These are phyloP conservation scores for Chalciporus chontae DNA, from an alignment of 768 basidiomycete species.

Conservation along the genomic window DNA sequence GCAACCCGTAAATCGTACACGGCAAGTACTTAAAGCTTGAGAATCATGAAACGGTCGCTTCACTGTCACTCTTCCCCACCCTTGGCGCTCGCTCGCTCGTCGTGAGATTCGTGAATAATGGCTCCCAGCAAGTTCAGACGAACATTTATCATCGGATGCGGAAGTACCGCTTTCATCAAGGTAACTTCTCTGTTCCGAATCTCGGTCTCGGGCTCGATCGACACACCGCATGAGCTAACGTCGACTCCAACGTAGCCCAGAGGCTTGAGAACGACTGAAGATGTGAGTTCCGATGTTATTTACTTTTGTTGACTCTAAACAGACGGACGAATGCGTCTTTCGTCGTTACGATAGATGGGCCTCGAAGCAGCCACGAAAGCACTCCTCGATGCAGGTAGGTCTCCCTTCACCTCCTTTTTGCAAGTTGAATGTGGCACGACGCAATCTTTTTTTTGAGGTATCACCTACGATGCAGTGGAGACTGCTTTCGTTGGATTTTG, in stretches of 20 bases:
- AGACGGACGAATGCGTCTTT: background rate
- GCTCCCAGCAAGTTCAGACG: slow-evolving; percentile 7
- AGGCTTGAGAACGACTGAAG: slow-evolving; percentile 63
- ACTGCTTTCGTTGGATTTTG: slow-evolving; percentile 75
- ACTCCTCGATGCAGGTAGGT: slow-evolving; percentile 72
- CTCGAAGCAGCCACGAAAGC: slow-evolving; percentile 86
- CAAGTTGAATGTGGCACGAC: background rate
- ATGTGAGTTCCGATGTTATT: slow-evolving; percentile 40
- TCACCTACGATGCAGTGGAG: slow-evolving; percentile 75
- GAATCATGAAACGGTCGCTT: background rate
- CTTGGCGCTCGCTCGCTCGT: no score
- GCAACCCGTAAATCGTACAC: background rate
- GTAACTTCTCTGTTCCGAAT: slow-evolving; percentile 28
- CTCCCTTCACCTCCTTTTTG: background rate
- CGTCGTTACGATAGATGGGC: slow-evolving; percentile 58
- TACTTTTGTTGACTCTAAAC: background rate
- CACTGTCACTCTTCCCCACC: background rate
- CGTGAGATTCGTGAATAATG: background rate
- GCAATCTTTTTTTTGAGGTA: slow-evolving; percentile 41
- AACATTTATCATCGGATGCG: slow-evolving; percentile 68
- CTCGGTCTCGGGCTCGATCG: background rate
- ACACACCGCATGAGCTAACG: background rate
- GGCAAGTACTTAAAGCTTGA: no score
- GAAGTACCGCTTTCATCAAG: slow-evolving; percentile 78
- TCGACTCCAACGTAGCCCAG: slow-evolving; percentile 47